Conservation (phyloP, 2,329 filamentous ascomycete genomes). For the Dothideomycetidae sp. region DNA sequence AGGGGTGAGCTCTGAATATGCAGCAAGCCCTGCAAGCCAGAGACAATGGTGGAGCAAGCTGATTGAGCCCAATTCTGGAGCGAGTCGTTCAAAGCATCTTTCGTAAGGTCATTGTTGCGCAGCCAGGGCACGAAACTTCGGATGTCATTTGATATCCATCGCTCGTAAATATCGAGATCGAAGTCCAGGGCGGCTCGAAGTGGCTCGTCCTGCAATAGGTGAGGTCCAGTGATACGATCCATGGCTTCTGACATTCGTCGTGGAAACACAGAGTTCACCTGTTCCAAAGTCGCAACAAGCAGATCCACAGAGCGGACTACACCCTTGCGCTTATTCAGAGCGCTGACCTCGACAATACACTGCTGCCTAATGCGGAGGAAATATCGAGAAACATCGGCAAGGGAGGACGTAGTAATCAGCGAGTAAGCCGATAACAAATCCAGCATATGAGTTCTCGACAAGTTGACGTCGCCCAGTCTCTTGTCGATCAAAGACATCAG, state of each 20-base stretch:
- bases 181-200: conserved; percentile 54
- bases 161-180: conserved; percentile 60
- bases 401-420: conserved; percentile 63
- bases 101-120: conserved; percentile 53
- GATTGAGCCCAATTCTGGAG: conserved; percentile 55
- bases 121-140: conserved; percentile 78
- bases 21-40: conserved; percentile 26
- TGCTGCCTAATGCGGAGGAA: conserved; percentile 61
- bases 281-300: conserved; percentile 62
- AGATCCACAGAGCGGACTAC: conserved; percentile 54
- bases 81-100: conserved; percentile 26
- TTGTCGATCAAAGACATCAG: conserved; percentile 51
- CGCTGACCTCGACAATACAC: conserved; percentile 50
- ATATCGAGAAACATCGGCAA: conserved; percentile 62
- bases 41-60: conserved; percentile 49
- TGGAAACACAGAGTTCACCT: conserved; percentile 64
- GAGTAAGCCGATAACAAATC: conserved; percentile 71
- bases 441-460: conserved; percentile 39
- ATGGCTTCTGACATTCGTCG: conserved; percentile 56
- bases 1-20: background rate
- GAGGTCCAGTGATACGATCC: conserved; percentile 50
- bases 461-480: conserved; percentile 25
- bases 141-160: conserved; percentile 73
- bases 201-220: conserved; percentile 56
- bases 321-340: conserved; percentile 33